A percentile compares a stretch with the other conserved stretches of the same genome.
phyloP scores from a whole-genome alignment of 371 early-diverging fungal genomes.

The Neoconidiobolus thromboides region DNA sequence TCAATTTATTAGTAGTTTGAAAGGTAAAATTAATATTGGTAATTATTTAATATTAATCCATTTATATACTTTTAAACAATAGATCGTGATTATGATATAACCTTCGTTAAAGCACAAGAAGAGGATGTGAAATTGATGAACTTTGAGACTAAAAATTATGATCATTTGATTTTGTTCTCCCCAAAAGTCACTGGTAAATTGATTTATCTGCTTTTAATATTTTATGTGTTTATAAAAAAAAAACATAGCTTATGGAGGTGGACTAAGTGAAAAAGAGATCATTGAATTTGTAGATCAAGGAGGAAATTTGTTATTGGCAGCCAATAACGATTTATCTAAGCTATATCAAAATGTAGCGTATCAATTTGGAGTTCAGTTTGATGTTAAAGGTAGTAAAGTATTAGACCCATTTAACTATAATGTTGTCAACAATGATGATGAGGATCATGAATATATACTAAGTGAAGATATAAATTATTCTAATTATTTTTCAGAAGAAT shows the following conservation, averaged over 20 bases:
- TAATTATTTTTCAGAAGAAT: constrained; percentile 16
- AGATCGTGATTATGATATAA: too few species aligned
- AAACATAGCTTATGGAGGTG: constrained; percentile 20
- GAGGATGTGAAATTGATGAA: too few species aligned
- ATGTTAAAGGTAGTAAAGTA: constrained; percentile 37
- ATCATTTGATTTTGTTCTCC: constrained; percentile 53
- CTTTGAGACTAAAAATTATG: constrained; percentile 13
- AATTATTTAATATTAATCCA: too few species aligned
- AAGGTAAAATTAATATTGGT: too few species aligned
- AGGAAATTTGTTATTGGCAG: constrained; percentile 74
- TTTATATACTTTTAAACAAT: too few species aligned
- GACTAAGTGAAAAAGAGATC: constrained; percentile 29
- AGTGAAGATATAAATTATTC: not conserved
- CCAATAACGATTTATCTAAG: constrained; percentile 35
- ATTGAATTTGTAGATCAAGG: constrained; percentile 74
- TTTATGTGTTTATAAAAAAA: not conserved
- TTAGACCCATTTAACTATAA: constrained; percentile 44
- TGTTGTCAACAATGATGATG: constrained; percentile 13
- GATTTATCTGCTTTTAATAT: not conserved
- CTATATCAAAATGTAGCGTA: constrained; percentile 52
- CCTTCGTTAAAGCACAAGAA: too few species aligned
- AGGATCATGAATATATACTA: too few species aligned
- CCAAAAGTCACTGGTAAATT: constrained; percentile 35
- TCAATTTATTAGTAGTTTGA: too few species aligned
- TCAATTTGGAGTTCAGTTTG: constrained; percentile 76